These are phyloP conservation scores for Candida succiphila DNA, from an alignment of 805 yeast genomes.

Conservation along the genomic window DNA sequence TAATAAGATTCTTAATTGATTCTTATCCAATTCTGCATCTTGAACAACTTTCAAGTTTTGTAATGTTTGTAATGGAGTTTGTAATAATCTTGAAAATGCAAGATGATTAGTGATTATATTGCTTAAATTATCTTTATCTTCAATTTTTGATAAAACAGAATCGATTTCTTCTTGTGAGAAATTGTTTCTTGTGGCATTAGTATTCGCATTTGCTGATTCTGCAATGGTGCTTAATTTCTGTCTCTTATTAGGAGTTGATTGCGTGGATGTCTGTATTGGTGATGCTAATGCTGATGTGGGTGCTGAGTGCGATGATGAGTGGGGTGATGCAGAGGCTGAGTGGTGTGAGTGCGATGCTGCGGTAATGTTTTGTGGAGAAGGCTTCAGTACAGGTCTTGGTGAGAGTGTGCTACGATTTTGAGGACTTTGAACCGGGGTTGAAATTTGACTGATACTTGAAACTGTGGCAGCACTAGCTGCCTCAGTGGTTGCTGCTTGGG, in stretches of 20 bases:
- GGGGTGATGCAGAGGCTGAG: too few species aligned
- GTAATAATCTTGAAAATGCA: slow-evolving; percentile 82
- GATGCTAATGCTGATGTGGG: not conserved
- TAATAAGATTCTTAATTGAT: slow-evolving; percentile 35
- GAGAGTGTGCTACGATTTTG: not conserved
- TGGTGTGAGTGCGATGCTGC: not conserved
- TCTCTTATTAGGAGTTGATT: not conserved
- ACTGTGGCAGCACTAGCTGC: not conserved
- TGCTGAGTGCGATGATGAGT: too few species aligned
- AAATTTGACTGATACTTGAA: not conserved
- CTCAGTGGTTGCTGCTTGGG: not conserved
- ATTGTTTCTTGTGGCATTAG: not conserved
- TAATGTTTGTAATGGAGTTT: slow-evolving; percentile 74
- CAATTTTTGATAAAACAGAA: slow-evolving; percentile 20
- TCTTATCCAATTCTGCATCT: slow-evolving; percentile 34
- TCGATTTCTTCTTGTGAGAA: slow-evolving; percentile 16
- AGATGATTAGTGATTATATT: slow-evolving; percentile 72
- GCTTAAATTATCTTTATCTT: slow-evolving; percentile 40
- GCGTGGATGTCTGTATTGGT: not conserved
- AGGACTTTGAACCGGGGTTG: not conserved
- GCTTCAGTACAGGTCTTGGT: not conserved
- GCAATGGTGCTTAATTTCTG: not conserved
- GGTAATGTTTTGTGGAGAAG: not conserved
- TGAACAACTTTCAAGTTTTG: slow-evolving; percentile 45
- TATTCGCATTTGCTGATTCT: not conserved